phyloP scores from a whole-genome alignment of 306 rosid species.

The Vigna trinervia region DNA sequence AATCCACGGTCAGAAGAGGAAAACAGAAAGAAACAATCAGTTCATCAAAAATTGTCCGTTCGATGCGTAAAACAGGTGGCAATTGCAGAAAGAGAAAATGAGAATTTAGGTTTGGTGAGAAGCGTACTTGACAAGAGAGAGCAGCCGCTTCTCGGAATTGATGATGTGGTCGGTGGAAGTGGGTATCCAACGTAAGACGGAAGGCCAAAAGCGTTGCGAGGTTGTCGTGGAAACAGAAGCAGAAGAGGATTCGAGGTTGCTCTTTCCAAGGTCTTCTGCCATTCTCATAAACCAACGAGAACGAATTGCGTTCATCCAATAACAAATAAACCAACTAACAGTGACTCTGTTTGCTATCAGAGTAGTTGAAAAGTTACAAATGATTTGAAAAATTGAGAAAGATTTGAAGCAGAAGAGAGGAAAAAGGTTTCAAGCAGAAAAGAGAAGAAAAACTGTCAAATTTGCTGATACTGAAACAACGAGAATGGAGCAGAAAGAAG shows the following conservation, averaged over 20 bases:
- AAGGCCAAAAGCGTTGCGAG: constrained; percentile 70
- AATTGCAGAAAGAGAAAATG: background rate
- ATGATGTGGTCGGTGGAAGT: constrained; percentile 83
- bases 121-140: constrained; percentile 82
- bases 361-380: background rate
- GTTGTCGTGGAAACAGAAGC: background rate
- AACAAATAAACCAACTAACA: background rate
- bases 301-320: constrained; percentile 60
- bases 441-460: background rate
- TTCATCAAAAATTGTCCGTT: background rate
- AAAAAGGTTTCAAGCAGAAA: background rate
- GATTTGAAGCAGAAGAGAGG: background rate
- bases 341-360: background rate
- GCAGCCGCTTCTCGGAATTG: constrained; percentile 91
- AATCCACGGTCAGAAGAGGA: background rate
- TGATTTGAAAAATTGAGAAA: background rate
- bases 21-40: background rate
- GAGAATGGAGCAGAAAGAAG: background rate
- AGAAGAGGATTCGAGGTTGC: constrained; percentile 50
- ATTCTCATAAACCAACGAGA: constrained; percentile 56
- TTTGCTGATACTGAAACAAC: background rate
- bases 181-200: constrained; percentile 91
- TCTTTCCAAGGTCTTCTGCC: constrained; percentile 67
- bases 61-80: background rate
- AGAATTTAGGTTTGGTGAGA: constrained; percentile 40